A percentile compares a stretch with the other conserved stretches of the same genome.
These are phyloP conservation scores for Coemansia asiatica DNA, from an alignment of 192 early-diverging fungal species.

Conservation along the genomic window DNA sequence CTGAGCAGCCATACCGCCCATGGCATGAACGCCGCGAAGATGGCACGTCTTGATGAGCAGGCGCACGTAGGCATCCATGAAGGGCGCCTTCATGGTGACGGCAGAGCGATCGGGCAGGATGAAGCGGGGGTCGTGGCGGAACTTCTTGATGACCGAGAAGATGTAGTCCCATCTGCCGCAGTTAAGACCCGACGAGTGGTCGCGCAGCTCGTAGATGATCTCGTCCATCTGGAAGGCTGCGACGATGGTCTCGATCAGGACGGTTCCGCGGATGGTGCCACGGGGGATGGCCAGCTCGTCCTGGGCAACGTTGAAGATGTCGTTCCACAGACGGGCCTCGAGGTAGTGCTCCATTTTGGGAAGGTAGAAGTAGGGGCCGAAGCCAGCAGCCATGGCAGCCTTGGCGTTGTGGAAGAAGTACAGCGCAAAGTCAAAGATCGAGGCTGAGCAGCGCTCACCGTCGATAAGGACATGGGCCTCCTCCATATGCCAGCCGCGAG, in stretches of 20 bases:
- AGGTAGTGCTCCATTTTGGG: constrained; percentile 99
- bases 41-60: constrained; percentile 98
- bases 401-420: constrained; percentile 99
- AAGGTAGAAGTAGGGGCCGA: constrained; percentile 97
- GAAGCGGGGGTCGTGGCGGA: constrained; percentile 83
- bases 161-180: constrained; percentile 99
- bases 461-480: constrained; percentile 95
- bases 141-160: constrained; percentile 97
- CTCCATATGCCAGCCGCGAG: constrained; percentile 98
- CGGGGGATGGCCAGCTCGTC: constrained; percentile 86
- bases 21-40: constrained; percentile 96
- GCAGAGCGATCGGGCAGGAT: constrained; percentile 88
- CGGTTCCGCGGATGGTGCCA: constrained; percentile 95
- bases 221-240: constrained; percentile 99
- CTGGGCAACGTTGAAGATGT: constrained; percentile 93
- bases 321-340: constrained; percentile 98
- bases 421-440: constrained; percentile 96
- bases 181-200: constrained; percentile 98
- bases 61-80: constrained; percentile 98
- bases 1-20: constrained; percentile 99
- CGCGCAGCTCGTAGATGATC: constrained; percentile 98
- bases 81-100: constrained; percentile 92
- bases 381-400: constrained; percentile 76
- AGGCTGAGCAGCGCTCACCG: constrained; percentile 88
- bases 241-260: constrained; percentile 96